These are phyloP conservation scores for Nicotiana undulata DNA, from an alignment of 257 asterid species.

Conservation along the genomic window DNA sequence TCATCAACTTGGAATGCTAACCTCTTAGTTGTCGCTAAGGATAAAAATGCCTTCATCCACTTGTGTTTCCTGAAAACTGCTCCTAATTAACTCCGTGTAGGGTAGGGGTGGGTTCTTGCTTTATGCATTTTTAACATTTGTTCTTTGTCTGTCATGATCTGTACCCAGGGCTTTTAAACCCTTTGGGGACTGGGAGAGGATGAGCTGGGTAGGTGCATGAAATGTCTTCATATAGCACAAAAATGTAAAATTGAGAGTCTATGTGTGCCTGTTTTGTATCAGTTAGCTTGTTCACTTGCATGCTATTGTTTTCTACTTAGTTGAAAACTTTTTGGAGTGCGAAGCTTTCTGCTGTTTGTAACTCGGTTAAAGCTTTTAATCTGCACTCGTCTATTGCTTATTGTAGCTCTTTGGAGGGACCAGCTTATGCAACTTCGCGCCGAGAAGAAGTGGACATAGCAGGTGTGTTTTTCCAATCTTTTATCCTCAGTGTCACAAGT, in stretches of 20 bases:
- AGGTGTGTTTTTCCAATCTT: not conserved
- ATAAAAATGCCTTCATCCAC: not conserved
- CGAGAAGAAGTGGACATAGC: constrained; percentile 69
- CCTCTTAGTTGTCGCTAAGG: not conserved
- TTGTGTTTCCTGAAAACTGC: not conserved
- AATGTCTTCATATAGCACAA: not conserved
- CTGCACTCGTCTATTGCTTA: not conserved
- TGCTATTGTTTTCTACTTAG: not conserved
- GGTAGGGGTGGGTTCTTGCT: not conserved
- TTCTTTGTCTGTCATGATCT: not conserved
- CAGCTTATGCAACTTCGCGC: constrained; percentile 75
- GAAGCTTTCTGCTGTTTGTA: not conserved
- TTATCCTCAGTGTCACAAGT: not conserved
- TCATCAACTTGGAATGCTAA: not conserved
- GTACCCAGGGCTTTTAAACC: not conserved
- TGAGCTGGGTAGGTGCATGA: not conserved
- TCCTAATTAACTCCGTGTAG: not conserved
- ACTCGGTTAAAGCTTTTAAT: not conserved
- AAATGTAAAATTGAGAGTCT: not conserved
- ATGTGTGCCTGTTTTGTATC: not conserved
- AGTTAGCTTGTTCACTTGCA: not conserved
- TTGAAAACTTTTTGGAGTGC: not conserved
- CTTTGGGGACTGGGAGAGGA: not conserved
- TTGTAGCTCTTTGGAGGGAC: constrained; percentile 85
- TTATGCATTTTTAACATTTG: not conserved